Percentiles rank a stretch among this genome's conserved stretches.
These are phyloP conservation scores for Cryptococcus maquisensis DNA, from an alignment of 1,284 basidiomycete genomes.

Conservation along the genomic window DNA sequence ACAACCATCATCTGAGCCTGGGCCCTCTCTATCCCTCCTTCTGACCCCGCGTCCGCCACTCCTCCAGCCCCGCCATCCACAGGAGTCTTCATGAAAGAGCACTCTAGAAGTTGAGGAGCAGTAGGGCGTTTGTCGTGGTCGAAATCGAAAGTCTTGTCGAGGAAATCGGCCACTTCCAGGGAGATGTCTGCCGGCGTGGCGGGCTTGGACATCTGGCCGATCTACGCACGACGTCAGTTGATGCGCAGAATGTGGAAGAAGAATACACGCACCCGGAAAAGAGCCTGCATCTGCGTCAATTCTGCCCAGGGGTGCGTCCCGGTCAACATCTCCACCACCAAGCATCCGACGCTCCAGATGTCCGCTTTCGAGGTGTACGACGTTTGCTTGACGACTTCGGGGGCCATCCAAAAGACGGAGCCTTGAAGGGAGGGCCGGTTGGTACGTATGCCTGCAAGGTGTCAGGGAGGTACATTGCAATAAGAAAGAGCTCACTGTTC, in stretches of 20 bases:
- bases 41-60: neutral
- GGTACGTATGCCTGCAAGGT: slow-evolving; percentile 64
- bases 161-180: slow-evolving; percentile 74
- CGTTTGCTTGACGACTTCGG: slow-evolving; percentile 95
- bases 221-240: slow-evolving; percentile 53
- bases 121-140: slow-evolving; percentile 77
- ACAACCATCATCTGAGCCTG: slow-evolving; percentile 27
- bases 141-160: slow-evolving; percentile 77
- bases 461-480: slow-evolving; percentile 48
- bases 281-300: slow-evolving; percentile 97
- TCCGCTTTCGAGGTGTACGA: slow-evolving; percentile 88
- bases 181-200: slow-evolving; percentile 84
- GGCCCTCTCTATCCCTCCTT: slow-evolving; percentile 10
- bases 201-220: slow-evolving; percentile 76
- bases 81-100: slow-evolving; percentile 60
- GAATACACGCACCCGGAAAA: slow-evolving; percentile 69
- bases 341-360: slow-evolving; percentile 96
- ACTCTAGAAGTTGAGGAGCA: slow-evolving; percentile 68
- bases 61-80: neutral
- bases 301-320: slow-evolving; percentile 97
- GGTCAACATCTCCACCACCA: slow-evolving; percentile 97
- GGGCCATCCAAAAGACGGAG: slow-evolving; percentile 99
- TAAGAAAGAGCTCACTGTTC: slow-evolving; percentile 64
- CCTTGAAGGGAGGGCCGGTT: slow-evolving; percentile 91
- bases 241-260: neutral